Base-by-base conservation (phyloP, 1,139 yeast genomes). In the Geotrichum aggregatum region DNA sequence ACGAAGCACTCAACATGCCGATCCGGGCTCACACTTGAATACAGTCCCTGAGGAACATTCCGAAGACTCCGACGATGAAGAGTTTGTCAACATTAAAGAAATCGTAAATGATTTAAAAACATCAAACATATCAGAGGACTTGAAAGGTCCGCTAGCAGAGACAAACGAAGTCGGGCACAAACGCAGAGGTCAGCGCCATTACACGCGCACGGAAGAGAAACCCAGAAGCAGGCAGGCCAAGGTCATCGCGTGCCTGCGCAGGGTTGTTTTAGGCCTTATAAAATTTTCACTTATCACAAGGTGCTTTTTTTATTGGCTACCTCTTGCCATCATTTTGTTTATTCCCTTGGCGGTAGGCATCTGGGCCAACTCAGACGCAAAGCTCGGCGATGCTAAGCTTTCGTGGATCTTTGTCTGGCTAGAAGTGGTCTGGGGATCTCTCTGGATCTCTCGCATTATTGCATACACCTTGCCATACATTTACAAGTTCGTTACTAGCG, bases 351-450 rank as follows among this genome's bases (percentile, higher is more conserved):
- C 73, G 1, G 63, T 65, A 5, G 75, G 74, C 28, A 74, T 73
- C 3, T 71, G 71, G 70, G 69, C 61, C 19, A 57, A 61, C 38
- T 63, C 60, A 1, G 54, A 59, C n/a, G 68, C 69, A 3, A 18
- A 55, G n/a, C 56, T 71, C 4, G 75, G 74, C 31, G 59, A 64
- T 19, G 66, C 69, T 14, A 61, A 69, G 1, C 62, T 71, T 19
- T 61, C 66, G 65, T 71, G 74, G 75, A 56, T 71, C 21, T 71
- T 71, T 52, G 68, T 71, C 43, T 71, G 75, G 75, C 60, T 70
- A n/a, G 75, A 71, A 54, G 66, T 71, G 26, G 70, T 66, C 22
- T 71, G 75, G 75, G 72, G 66, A 14, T 59, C 72, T 5, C 58
- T 70, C 39, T 71, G 68, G 65, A 55, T 70, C 14, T 60, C 69